Evolutionary conservation across 2,329 filamentous ascomycete genomes (phyloP), one percentile per base, ranked within the genome.

Genomic region (Grosmannia clavigera): DNA sequence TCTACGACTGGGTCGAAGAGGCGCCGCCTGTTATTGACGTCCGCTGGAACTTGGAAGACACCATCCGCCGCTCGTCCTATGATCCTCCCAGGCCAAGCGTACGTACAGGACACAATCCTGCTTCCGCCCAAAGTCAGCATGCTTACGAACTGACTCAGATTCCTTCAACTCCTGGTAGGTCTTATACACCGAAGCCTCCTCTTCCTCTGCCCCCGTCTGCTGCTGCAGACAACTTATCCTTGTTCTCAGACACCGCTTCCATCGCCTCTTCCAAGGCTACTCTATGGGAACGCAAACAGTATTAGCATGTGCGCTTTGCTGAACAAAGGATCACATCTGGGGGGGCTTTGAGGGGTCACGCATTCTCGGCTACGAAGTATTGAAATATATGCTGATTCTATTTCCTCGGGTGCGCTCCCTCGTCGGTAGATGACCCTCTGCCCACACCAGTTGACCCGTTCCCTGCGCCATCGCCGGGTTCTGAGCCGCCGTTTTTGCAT

Each of bases 11-110:
- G 80, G 72, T 78, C 11, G 69, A 72, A 1, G 79, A 81, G 56
- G 81, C 84, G 0, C 81, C 80, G 1, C 68, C 72, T 1, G 73
- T 81, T 9, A 81, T 87, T 55, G 66, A 71, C 10, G 74, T 76
- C 14, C 77, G 84, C 25, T 88, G 85, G 85, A 69, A 75, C 7
- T 75, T 82, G 27, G 85, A 88, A 65, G 76, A 78, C 22, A 78
- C 81, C 55, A 79, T 83, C 48, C 75, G 74, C 22, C 71, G 77
- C 31, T 72, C 75, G 10, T 71, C 72, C 35, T 70, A 73, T 54
- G 77, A 79, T 40, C 25, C 79, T 81, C 66, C 70, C 74, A 57
- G 73, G 75, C 61, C 71, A 72, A 51, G 68, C 71, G 57, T 75
- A 72, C 68, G 73, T 76, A 70, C 61, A 71, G 61, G 38, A 16